phyloP scores from a whole-genome alignment of 129 eudicot species.

The Logfia minima region DNA sequence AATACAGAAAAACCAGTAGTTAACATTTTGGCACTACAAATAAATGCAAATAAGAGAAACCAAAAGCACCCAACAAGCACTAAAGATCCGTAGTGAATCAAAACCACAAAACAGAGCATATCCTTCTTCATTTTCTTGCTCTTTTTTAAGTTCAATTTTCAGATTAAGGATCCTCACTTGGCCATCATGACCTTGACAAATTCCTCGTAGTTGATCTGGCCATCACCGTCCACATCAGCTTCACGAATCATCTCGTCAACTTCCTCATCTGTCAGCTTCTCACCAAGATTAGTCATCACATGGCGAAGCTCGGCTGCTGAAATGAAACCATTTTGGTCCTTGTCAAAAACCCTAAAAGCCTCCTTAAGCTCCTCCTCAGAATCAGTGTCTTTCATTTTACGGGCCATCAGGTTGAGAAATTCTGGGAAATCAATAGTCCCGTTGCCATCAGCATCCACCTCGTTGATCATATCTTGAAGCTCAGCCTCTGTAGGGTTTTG shows the following conservation, averaged over 20 bases:
- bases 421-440: constrained; percentile 83
- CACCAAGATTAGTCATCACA: constrained; percentile 84
- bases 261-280: constrained; percentile 73
- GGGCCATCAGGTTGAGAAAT: constrained; percentile 76
- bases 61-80: constrained; percentile 37
- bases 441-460: constrained; percentile 83
- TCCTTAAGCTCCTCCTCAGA: constrained; percentile 83
- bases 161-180: constrained; percentile 55
- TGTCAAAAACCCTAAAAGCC: constrained; percentile 70
- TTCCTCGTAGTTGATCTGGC: constrained; percentile 88
- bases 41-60: constrained; percentile 48
- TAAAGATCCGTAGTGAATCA: constrained; percentile 42
- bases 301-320: constrained; percentile 78
- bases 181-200: constrained; percentile 92
- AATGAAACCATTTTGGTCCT: constrained; percentile 75
- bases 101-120: constrained; percentile 36
- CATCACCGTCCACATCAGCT: constrained; percentile 82
- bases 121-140: constrained; percentile 20
- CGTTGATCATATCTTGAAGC: constrained; percentile 80
- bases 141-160: constrained; percentile 14
- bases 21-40: constrained; percentile 38
- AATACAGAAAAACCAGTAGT: constrained; percentile 47
- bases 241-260: constrained; percentile 83
- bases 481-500: constrained; percentile 80
- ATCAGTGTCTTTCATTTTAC: constrained; percentile 80